These are phyloP conservation scores for Apophysomyces elegans DNA, from an alignment of 371 early-diverging fungal species.

Conservation along the genomic window DNA sequence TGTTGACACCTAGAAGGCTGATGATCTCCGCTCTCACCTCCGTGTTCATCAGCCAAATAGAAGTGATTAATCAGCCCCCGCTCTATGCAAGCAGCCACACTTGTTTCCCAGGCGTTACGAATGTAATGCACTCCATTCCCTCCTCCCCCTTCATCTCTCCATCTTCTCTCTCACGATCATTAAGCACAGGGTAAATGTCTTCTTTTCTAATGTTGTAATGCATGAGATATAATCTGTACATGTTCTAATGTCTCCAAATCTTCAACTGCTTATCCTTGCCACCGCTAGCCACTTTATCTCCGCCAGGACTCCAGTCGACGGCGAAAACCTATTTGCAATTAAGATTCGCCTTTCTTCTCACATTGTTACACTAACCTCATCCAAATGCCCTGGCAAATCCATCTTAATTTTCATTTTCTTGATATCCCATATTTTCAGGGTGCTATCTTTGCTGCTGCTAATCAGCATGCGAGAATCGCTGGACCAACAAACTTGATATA, in stretches of 20 bases:
- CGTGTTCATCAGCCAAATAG: not conserved
- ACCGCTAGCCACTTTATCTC: conserved; percentile 91
- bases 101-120: not conserved
- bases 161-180: conserved; percentile 8
- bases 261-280: conserved; percentile 92
- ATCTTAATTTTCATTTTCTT: conserved; percentile 84
- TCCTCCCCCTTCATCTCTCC: not conserved
- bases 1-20: not conserved
- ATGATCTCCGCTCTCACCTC: conserved; percentile 3
- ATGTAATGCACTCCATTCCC: too few relatives aligned
- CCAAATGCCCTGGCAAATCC: conserved; percentile 95
- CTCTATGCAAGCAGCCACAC: not conserved
- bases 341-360: not conserved
- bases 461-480: conserved; percentile 90
- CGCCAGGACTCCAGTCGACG: conserved; percentile 95
- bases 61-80: not conserved
- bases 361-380: conserved; percentile 60
- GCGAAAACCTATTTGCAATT: conserved; percentile 69
- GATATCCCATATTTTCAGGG: conserved; percentile 93
- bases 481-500: conserved; percentile 95
- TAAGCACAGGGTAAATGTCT: not conserved
- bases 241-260: conserved; percentile 64
- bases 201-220: conserved; percentile 6
- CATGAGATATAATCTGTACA: conserved; percentile 10
- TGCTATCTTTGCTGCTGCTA: conserved; percentile 92